A percentile compares a stretch with the other conserved stretches of the same genome.
These are phyloP conservation scores for Naumovozyma castellii DNA, from an alignment of 805 yeast species.

Conservation along the genomic window DNA sequence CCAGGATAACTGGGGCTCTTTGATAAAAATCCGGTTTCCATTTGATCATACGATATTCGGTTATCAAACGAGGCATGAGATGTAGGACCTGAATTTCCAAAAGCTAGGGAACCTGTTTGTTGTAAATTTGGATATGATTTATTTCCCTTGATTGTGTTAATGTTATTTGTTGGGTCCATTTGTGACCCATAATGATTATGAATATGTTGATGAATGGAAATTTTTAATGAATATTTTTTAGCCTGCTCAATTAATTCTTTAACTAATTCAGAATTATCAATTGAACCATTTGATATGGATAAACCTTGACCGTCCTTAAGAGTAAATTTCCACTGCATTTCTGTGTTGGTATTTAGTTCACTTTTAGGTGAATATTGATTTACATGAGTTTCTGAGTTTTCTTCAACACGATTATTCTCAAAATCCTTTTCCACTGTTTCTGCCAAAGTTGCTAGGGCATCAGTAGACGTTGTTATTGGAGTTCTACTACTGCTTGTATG, in stretches of 20 bases:
- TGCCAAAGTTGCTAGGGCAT: neutral
- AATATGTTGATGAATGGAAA: constrained; percentile 77
- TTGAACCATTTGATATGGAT: constrained; percentile 42
- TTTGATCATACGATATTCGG: neutral
- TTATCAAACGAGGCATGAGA: neutral
- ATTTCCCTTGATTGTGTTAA: neutral
- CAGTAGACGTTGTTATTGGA: neutral
- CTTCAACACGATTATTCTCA: neutral
- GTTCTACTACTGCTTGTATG: constrained; percentile 1
- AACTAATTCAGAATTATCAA: constrained; percentile 45
- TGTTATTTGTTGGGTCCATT: neutral
- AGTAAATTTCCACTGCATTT: constrained; percentile 56
- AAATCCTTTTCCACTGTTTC: constrained; percentile 1
- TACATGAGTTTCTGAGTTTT: neutral
- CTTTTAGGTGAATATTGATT: neutral
- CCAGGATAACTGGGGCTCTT: neutral
- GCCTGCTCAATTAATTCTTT: constrained; percentile 53
- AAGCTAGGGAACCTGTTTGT: neutral
- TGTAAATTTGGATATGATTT: neutral
- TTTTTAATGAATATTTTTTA: constrained; percentile 42
- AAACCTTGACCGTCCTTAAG: constrained; percentile 39
- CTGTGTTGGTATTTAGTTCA: constrained; percentile 7
- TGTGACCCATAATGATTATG: constrained; percentile 55
- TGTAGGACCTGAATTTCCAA: neutral
- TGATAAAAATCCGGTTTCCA: neutral